Evolutionary conservation across 2,329 filamentous ascomycete genomes (phyloP), one percentile per base, ranked within the genome.

Genomic region (Rutstroemia sydowiana): DNA sequence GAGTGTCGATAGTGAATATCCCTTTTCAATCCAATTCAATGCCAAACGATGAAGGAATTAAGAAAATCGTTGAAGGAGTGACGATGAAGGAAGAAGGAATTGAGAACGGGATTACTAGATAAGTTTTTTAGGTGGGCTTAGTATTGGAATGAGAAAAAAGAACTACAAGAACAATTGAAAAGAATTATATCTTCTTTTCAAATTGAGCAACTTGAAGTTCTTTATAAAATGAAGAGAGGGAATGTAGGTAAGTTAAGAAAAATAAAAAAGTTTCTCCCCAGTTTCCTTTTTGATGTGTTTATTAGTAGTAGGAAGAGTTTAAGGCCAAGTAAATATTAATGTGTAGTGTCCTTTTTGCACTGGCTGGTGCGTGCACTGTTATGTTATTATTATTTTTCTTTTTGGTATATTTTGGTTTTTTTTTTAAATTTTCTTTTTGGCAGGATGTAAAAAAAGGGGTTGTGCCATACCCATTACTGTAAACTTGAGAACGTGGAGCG

Each of bases 221-320:
- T 40, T n/a, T 14, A 20, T 9, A 31, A 3, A 26, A 20, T 13
- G 23, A 32, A 30, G 31, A 20, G 6, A 18, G 18, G 13, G n/a
- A 11, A 30, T 39, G 34, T n/a, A 16, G 11, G 28, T n/a, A 7
- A 13, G 20, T n/a, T 13, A 43, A 18, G 36, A 49, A 34, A 42
- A 23, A 45, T 20, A 26, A 37, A 44, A 45, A 37, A 37, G 20
- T 45, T 50, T 37, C 16, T 26, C 8, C 36, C 36, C n/a, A 7
- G 14, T 18, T 39, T 20, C 34, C 31, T 45, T 50, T 50, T 45
- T 45, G 47, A 50, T 10, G 40, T 45, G 39, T 40, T 4, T 26
- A 26, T 4, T 48, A 18, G 23, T 48, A 16, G 21, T 32, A 41
- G 40, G 30, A 14, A 40, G 45, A 30, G 20, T 26, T 4, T 4